Evolutionary conservation across 2,329 filamentous ascomycete species (phyloP).

Genomic region (Berkeleyomyces basicola): DNA sequence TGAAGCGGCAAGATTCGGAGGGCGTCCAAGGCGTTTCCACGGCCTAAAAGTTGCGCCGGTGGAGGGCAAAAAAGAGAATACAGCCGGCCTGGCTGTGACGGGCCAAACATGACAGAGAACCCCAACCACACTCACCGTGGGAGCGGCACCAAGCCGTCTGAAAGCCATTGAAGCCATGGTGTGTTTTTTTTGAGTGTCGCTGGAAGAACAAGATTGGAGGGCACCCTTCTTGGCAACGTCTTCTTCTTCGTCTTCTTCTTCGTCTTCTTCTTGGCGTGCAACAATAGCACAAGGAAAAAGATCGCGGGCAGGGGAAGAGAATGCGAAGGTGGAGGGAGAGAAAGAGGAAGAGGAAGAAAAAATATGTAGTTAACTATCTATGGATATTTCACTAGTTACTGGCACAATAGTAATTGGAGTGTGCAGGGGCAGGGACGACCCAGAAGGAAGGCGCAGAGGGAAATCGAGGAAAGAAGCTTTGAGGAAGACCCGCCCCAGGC

Average conservation of each 20-base stretch:
- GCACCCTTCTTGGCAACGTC: neutral
- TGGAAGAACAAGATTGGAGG: neutral
- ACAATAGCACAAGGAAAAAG: neutral
- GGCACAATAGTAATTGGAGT: neutral
- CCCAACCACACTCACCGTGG: constrained; percentile 32
- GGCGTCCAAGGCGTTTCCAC: no score
- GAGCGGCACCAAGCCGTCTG: constrained; percentile 40
- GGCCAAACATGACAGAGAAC: neutral
- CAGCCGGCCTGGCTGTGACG: constrained; percentile 11
- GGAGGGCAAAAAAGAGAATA: constrained; percentile 11
- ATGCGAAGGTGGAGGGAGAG: neutral
- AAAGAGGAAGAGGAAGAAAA: constrained; percentile 3
- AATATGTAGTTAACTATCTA: neutral
- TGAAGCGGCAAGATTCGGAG: no score
- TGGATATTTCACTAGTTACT: neutral
- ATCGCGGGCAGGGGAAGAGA: neutral
- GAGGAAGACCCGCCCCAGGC: neutral
- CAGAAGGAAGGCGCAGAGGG: constrained; percentile 7
- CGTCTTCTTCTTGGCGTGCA: no score
- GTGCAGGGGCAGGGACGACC: neutral
- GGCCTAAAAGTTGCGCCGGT: neutral
- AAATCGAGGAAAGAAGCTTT: constrained; percentile 1
- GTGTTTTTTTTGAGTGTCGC: neutral
- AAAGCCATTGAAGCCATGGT: constrained; percentile 46
- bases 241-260: neutral